Evolutionary conservation across 352 stramenopile species (phyloP), one percentile per base, ranked within the genome.

Genomic region (Phytophthora europaea): DNA sequence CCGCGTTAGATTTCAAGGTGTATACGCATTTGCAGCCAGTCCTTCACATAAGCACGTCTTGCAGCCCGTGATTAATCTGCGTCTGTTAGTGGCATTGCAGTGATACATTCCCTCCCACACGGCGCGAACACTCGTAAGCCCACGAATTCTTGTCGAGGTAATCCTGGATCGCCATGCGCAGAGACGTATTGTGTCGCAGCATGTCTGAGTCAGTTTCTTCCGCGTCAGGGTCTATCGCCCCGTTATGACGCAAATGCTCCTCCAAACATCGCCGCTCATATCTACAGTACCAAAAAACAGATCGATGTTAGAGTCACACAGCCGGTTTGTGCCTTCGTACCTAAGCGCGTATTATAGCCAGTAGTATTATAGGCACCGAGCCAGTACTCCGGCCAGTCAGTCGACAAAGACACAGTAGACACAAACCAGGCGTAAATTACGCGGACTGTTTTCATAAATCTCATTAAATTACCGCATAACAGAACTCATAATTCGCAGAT

Each of bases 141-240:
- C 88, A 95, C 61, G 84, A 79, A 60, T 95, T 84, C 65, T 85
- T 85, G 55, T 93, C 80, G 31, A 95, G 64, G 62, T 83, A 95
- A 48, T 91, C 87, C 38, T 94, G 82, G 63, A 94, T 94, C 12
- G 87, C 87, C 6, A 79, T 69, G 36, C 87, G 84, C 62, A 95
- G 74, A 18, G 77, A 84, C 50, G 78, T 83, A 65, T 95, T 95
- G 4, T 85, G 89, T 10, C 87, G 85, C 28, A 95, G 68, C 82
- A 94, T 93, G 45, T 91, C 81, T 36, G 53, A 63, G 84, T 92
- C 20, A 95, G 78, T 12, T 64, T 67, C 69, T 90, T 76, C 43
- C 89, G 80, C 36, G 89, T 94, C 15, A 95, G 89, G 89, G 60
- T 95, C 89, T 28, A 94, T 74, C 1, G 83, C 72, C 43, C 84